Percentiles rank a stretch among this genome's conserved stretches.
Conservation (phyloP, 2,329 filamentous ascomycete species). For the Onygena corvina region DNA sequence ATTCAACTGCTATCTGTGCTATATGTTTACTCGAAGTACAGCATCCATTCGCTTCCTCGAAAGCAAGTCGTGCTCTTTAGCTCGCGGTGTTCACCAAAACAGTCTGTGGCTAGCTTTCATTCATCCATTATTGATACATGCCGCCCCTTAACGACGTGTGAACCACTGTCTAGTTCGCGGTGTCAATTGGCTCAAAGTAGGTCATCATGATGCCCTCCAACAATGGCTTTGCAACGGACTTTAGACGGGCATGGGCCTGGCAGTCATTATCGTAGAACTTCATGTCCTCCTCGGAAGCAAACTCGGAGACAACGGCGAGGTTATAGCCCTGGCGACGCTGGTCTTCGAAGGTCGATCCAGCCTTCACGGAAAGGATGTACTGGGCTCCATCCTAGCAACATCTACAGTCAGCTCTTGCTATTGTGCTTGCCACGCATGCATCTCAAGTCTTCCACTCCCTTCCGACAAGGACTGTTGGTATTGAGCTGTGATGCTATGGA, state of each 20-base stretch:
- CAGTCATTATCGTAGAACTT: conserved; percentile 51
- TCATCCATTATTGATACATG: neutral
- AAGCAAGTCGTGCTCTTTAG: no score
- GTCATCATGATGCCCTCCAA: conserved; percentile 19
- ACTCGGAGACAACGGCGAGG: conserved; percentile 46
- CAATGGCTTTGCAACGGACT: conserved; percentile 16
- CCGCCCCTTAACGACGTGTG: neutral
- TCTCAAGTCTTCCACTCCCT: no score
- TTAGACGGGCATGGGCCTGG: conserved; percentile 37
- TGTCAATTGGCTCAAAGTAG: conserved; percentile 17
- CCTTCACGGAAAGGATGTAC: conserved; percentile 49
- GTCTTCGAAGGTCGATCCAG: conserved; percentile 35
- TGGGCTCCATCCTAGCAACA: conserved; percentile 49
- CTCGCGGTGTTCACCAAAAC: no score
- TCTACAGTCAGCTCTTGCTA: neutral
- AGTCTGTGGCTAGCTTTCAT: neutral
- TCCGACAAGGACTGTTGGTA: no score
- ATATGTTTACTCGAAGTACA: no score
- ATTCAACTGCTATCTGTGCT: no score
- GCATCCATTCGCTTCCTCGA: no score
- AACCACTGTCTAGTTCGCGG: neutral
- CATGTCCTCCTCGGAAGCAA: conserved; percentile 51
- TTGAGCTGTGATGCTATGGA: no score
- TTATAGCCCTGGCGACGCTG: conserved; percentile 52
- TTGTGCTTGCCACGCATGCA: no score